Evolutionary conservation across 2,329 filamentous ascomycete species (phyloP).

Genomic region (Byssochlamys sp.): DNA sequence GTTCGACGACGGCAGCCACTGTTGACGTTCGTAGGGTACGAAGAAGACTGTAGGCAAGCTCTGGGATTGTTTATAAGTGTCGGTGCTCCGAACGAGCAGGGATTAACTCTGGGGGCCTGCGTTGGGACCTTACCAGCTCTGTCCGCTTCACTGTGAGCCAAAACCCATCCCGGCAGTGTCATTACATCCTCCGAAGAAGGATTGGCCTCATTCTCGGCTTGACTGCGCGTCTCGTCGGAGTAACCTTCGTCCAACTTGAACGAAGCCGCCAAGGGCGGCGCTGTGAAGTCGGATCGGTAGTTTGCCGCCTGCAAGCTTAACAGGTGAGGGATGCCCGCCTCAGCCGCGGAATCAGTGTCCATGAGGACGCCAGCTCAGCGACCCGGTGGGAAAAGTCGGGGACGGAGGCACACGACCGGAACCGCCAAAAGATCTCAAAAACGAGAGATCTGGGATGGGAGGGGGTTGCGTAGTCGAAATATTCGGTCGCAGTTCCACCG

Average conservation of each 20-base stretch:
- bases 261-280: conserved; percentile 26
- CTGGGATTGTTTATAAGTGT: conserved; percentile 36
- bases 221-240: conserved; percentile 59
- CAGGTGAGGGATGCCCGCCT: conserved; percentile 14
- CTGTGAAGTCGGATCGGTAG: conserved; percentile 18
- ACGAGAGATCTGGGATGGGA: not conserved
- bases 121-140: conserved; percentile 41
- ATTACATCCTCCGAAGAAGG: conserved; percentile 27
- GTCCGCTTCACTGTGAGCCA: conserved; percentile 45
- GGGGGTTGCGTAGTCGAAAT: not conserved
- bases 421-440: not conserved
- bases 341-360: conserved; percentile 19
- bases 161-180: conserved; percentile 46
- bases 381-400: not conserved
- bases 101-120: not conserved
- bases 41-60: conserved; percentile 70
- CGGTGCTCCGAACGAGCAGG: not conserved
- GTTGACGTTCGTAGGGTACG: conserved; percentile 69
- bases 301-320: conserved; percentile 17
- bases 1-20: conserved; percentile 69
- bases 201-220: conserved; percentile 31
- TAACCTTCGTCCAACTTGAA: conserved; percentile 74
- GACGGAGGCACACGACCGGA: not conserved
- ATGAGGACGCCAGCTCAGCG: conserved; percentile 14
- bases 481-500: not conserved